A percentile compares a stretch with the other conserved stretches of the same genome.
Evolutionary conservation across 768 basidiomycete species (phyloP).

Genomic region (Tylopilus subfusipes): DNA sequence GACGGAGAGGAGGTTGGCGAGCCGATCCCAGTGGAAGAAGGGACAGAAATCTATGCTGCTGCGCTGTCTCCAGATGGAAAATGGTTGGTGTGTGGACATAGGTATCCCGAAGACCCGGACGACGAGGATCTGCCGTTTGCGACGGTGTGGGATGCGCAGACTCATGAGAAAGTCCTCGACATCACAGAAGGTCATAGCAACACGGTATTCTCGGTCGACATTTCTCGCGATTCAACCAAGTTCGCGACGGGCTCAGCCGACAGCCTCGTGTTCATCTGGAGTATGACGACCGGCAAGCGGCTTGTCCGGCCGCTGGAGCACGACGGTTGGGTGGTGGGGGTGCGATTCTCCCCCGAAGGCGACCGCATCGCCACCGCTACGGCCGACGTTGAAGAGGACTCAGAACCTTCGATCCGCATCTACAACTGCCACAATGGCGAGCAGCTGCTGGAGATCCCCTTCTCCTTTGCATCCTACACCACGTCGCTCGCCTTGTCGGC

Average conservation of each 20-base stretch:
- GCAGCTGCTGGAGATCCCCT: background rate
- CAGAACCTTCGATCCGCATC: background rate
- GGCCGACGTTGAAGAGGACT: too few relatives aligned
- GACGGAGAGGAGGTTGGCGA: background rate
- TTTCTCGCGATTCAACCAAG: background rate
- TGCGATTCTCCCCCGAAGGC: slow-evolving; percentile 1
- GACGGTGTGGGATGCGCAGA: background rate
- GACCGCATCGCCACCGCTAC: background rate
- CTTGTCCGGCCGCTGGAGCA: background rate
- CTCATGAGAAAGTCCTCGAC: background rate
- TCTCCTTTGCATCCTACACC: background rate
- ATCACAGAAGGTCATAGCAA: background rate
- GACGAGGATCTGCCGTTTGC: too few relatives aligned
- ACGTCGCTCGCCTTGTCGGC: background rate
- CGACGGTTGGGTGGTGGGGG: background rate
- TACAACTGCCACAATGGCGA: background rate
- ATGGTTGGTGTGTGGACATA: background rate
- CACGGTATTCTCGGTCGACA: background rate
- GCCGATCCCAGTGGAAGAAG: background rate
- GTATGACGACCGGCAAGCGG: background rate
- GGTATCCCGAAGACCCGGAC: too few relatives aligned
- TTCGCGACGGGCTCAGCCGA: background rate
- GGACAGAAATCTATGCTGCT: background rate
- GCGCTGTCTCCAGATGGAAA: background rate
- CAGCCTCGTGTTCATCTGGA: background rate